Evolutionary conservation across 208 protist species (phyloP).

Genomic region (Crithidia expoeki): DNA sequence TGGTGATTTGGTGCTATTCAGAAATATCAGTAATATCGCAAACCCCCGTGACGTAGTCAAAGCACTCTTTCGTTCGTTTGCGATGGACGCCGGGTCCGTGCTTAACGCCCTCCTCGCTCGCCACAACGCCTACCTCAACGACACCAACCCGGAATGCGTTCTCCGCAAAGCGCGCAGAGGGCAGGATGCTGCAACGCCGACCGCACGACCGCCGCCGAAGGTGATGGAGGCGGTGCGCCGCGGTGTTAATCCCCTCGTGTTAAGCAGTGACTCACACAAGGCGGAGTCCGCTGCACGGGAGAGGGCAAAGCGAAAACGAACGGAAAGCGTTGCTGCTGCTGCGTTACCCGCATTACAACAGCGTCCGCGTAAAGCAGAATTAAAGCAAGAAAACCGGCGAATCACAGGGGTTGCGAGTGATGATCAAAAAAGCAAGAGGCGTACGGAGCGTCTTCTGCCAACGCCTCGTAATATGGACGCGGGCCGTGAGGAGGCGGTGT

Average conservation of each 20-base stretch:
- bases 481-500: constrained; percentile 11
- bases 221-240: constrained; percentile 27
- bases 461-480: neutral
- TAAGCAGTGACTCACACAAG: constrained; percentile 12
- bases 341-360: no score
- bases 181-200: neutral
- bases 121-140: constrained; percentile 1
- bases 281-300: constrained; percentile 20
- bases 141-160: neutral
- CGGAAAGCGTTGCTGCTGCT: neutral
- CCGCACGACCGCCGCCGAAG: constrained; percentile 19
- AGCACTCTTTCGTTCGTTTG: neutral
- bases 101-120: constrained; percentile 28
- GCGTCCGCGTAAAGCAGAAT: neutral
- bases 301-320: constrained; percentile 14
- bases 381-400: neutral
- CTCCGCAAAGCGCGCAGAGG: neutral
- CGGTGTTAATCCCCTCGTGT: constrained; percentile 28
- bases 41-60: no score
- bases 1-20: no score
- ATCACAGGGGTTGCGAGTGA: neutral
- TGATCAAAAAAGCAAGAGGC: neutral
- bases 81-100: constrained; percentile 24
- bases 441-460: neutral
- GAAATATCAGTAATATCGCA: no score